Base-by-base conservation (phyloP, 192 early-diverging fungal species). In the Ramicandelaber brevisporus region DNA sequence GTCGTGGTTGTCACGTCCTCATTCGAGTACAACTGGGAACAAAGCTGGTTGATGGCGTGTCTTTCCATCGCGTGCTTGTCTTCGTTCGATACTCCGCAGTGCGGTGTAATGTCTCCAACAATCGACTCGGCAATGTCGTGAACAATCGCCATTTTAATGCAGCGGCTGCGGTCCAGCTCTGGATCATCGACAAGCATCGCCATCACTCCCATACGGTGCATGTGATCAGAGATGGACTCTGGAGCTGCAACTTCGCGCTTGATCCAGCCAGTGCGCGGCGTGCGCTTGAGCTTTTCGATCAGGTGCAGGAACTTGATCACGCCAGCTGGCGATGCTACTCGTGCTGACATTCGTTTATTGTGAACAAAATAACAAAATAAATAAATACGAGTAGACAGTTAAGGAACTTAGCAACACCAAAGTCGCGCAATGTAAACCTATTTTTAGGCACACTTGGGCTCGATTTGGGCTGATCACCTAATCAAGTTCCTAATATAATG, bases 251-350 rank as follows among this genome's bases (percentile, higher is more conserved):
- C 55, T 0, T 56, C 53, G 43, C 58, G 37, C 45, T 81, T 62
- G 26, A 95, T 27, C 88, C 88, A 95, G 16, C 88, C 88, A 10
- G 85, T 88, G 34, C 87, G 57, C 44, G 87, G 87, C 8, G 87
- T 93, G 37, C 59, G 58, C 75, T 87, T 86, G n/a, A 87, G 55
- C 10, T 69, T 67, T 32, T 79, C 75, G 16, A 78, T 64, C 20
- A 67, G 61, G 25, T 69, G 72, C n/a, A 87, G 50, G 53, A 87
- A 87, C 17, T 72, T 50, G 15, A 70, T 50, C 3, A 64, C 49
- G 50, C 37, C 50, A 46, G 49, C 38, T 8, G 55, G 44, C 7
- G 24, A 12, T 16, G 33, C 2, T n/a, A 12, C 9, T 22, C 18
- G 18, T 1, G 31, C n/a, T 7, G 16, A 15, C 21, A 26, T 38